Evolutionary conservation across 2,329 filamentous ascomycete species (phyloP).

Genomic region (Fusarium aywerte): DNA sequence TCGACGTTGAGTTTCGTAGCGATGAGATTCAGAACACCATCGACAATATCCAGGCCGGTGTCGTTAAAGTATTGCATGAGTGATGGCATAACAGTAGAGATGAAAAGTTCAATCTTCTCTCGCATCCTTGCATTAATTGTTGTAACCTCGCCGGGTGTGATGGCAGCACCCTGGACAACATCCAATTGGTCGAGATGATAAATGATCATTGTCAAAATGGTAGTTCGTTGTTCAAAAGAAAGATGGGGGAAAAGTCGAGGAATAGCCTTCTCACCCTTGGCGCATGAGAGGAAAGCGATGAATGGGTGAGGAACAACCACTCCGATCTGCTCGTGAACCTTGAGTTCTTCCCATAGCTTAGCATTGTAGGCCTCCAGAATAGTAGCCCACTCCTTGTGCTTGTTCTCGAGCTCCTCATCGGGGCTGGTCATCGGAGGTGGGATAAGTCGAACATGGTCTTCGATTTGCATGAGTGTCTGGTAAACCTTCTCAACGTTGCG

Average conservation of each 20-base stretch:
- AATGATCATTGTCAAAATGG: constrained; percentile 94
- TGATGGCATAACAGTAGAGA: constrained; percentile 86
- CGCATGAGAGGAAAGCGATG: constrained; percentile 92
- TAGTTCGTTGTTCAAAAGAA: constrained; percentile 90
- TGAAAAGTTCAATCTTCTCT: constrained; percentile 93
- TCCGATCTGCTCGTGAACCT: constrained; percentile 92
- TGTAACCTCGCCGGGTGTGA: constrained; percentile 77
- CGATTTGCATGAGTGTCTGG: constrained; percentile 87
- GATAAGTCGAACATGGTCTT: constrained; percentile 88
- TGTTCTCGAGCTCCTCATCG: constrained; percentile 75
- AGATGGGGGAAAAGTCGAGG: constrained; percentile 95
- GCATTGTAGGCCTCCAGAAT: constrained; percentile 75
- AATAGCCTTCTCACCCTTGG: constrained; percentile 96
- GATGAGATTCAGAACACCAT: constrained; percentile 87
- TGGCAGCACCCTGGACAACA: constrained; percentile 84
- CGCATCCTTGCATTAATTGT: constrained; percentile 78
- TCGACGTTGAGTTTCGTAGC: constrained; percentile 86
- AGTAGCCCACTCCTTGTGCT: constrained; percentile 77
- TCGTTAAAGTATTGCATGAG: constrained; percentile 92
- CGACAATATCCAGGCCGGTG: constrained; percentile 88
- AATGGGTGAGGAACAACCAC: constrained; percentile 86
- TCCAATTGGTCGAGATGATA: constrained; percentile 93
- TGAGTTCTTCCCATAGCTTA: constrained; percentile 85
- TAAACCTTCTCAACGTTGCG: constrained; percentile 92
- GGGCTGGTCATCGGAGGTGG: constrained; percentile 69